These are phyloP conservation scores for Colletotrichum simmondsii DNA, from an alignment of 2,329 filamentous ascomycete species.

Conservation along the genomic window DNA sequence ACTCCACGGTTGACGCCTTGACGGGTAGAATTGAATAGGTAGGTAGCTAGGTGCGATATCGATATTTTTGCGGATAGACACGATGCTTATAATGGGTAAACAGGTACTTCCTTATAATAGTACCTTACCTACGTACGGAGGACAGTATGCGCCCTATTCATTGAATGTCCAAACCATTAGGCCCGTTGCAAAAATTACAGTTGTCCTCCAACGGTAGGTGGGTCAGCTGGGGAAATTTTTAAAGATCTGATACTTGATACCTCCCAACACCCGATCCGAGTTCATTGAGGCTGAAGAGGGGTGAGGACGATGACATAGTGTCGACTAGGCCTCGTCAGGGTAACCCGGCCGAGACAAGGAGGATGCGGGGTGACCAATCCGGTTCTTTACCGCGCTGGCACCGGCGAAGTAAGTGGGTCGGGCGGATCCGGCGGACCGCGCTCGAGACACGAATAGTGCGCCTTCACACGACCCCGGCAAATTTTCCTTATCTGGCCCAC, in stretches of 20 bases:
- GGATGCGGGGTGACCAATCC: constrained; percentile 15
- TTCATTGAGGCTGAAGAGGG: neutral
- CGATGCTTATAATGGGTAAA: no score
- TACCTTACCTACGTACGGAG: no score
- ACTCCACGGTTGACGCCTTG: no score
- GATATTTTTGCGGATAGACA: no score
- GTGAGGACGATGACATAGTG: neutral
- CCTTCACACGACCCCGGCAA: constrained; percentile 8
- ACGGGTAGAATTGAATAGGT: no score
- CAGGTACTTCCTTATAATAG: no score
- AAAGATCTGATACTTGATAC: neutral
- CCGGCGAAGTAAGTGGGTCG: constrained; percentile 7
- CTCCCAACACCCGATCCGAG: neutral
- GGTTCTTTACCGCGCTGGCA: constrained; percentile 19
- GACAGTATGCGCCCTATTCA: no score
- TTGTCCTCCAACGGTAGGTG: neutral
- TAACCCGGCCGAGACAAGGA: neutral
- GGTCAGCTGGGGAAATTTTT: neutral
- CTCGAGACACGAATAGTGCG: neutral
- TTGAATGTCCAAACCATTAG: no score
- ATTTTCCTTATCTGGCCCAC: constrained; percentile 27
- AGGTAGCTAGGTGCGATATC: no score
- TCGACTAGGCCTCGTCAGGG: constrained; percentile 1
- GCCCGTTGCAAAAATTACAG: no score
- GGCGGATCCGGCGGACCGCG: constrained; percentile 24